Evolutionary conservation across 2,329 filamentous ascomycete species (phyloP), one percentile per base, ranked within the genome.

Genomic region (Ophiostoma novo-ulmi): DNA sequence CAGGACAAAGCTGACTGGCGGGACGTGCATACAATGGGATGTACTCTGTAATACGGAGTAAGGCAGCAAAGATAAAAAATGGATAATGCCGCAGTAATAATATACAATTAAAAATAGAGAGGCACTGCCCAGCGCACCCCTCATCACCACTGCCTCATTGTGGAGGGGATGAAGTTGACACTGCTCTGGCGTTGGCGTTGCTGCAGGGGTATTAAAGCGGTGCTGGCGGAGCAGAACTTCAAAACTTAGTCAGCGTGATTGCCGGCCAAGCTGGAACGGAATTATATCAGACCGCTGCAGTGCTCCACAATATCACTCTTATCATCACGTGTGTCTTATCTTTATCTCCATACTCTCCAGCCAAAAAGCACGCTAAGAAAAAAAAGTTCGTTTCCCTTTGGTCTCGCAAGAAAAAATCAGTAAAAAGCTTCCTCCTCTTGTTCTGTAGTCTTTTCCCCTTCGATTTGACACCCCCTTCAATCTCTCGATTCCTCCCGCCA

Each of bases 341-440:
- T 31, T 39, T 22, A 39, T 67, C 38, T 35, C 39, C 36, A 39
- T 39, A 66, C 35, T 65, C 63, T 39, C 20, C 63, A 39, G 63
- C 63, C 36, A 26, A 44, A 66, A 66, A 66, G 36, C 38, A 35
- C 65, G 65, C 65, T 67, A 71, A 70, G 70, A 58, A 70, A 72
- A 71, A 70, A 73, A 71, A 73, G 67, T 70, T 70, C 58, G 17
- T 67, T 66, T 61, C 61, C 36, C 64, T 41, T 39, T 69, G 48
- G 26, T 55, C 67, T 63, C 39, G 65, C 65, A 26, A 44, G 65
- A 67, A 67, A 66, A 67, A 67, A 44, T 67, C 65, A 31, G 38
- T 48, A 31, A 67, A 58, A 67, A 67, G 55, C 61, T 67, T 67
- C 69, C 63, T 65, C 36, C 63, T 64, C 58, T 63, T 14, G 20